Conservation (phyloP, 2,329 filamentous ascomycete species). For the Diaporthe caulivora region DNA sequence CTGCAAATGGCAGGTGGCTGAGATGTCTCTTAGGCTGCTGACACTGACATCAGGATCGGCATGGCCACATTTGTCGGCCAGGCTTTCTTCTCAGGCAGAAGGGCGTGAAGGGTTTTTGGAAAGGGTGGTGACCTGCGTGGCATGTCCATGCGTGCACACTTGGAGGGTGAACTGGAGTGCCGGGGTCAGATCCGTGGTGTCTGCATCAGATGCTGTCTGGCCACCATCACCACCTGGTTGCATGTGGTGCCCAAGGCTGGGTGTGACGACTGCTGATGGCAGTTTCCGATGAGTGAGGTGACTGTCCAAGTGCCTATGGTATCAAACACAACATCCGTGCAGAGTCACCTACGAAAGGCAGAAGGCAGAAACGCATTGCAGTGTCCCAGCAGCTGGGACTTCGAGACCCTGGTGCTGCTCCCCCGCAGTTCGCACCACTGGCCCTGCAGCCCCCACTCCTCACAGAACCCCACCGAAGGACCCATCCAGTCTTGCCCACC, state of each 20-base stretch:
- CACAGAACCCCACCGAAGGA: constrained; percentile 18
- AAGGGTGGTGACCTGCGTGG: background rate
- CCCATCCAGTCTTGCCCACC: background rate
- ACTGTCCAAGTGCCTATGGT: background rate
- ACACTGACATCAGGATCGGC: constrained; percentile 21
- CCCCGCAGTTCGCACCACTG: constrained; percentile 20
- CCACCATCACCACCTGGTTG: background rate
- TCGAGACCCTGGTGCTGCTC: background rate
- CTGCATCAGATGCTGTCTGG: constrained; percentile 9
- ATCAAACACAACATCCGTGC: background rate
- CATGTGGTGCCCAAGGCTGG: background rate
- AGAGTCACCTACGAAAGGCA: background rate
- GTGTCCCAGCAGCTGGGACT: background rate
- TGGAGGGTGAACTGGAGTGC: background rate
- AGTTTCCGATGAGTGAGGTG: constrained; percentile 11
- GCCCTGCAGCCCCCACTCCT: constrained; percentile 6
- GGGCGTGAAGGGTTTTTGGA: too few species aligned
- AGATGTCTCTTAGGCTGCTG: background rate
- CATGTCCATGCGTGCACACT: background rate
- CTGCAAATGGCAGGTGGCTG: constrained; percentile 10
- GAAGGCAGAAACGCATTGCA: background rate
- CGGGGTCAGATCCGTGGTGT: background rate
- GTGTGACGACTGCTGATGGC: background rate
- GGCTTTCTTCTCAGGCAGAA: background rate
- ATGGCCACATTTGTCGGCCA: background rate